These are phyloP conservation scores for Yarrowia deformans DNA, from an alignment of 805 yeast genomes.

Conservation along the genomic window DNA sequence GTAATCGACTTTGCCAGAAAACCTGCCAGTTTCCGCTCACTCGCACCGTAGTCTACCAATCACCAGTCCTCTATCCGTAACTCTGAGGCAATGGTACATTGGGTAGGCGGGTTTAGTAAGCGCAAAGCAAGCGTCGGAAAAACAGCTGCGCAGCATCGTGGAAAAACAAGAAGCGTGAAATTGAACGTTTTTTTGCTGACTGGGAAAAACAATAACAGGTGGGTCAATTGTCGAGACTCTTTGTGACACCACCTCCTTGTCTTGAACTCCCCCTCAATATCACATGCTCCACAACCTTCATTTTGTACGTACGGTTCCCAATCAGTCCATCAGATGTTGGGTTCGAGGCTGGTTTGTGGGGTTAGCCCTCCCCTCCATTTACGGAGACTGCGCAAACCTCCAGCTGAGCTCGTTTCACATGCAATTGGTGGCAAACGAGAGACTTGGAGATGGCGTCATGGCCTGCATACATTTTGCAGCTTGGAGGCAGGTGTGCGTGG, in stretches of 20 bases:
- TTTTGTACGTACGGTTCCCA: slow-evolving; percentile 5
- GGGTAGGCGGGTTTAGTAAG: slow-evolving; percentile 2
- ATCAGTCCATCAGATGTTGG: slow-evolving; percentile 27
- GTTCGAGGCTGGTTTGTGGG: background rate
- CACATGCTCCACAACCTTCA: slow-evolving; percentile 28
- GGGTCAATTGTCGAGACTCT: too few species aligned
- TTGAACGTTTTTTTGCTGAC: too few species aligned
- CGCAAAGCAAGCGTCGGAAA: slow-evolving; percentile 1
- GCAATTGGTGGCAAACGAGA: slow-evolving; percentile 9
- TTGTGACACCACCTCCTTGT: background rate
- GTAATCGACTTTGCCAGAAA: too few species aligned
- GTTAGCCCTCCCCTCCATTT: background rate
- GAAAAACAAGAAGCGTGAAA: background rate
- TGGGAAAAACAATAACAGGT: too few species aligned
- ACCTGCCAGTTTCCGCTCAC: too few species aligned
- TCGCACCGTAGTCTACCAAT: too few species aligned
- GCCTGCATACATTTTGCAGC: background rate
- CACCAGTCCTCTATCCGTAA: background rate
- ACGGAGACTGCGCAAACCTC: slow-evolving; percentile 3
- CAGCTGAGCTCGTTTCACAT: slow-evolving; percentile 19
- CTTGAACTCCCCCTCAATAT: background rate
- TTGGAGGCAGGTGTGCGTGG: background rate
- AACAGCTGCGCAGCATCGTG: background rate
- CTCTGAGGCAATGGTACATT: background rate
- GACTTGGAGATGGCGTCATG: background rate